Evolutionary conservation across 129 eudicot genomes (phyloP).

Genomic region (Centella asiatica): DNA sequence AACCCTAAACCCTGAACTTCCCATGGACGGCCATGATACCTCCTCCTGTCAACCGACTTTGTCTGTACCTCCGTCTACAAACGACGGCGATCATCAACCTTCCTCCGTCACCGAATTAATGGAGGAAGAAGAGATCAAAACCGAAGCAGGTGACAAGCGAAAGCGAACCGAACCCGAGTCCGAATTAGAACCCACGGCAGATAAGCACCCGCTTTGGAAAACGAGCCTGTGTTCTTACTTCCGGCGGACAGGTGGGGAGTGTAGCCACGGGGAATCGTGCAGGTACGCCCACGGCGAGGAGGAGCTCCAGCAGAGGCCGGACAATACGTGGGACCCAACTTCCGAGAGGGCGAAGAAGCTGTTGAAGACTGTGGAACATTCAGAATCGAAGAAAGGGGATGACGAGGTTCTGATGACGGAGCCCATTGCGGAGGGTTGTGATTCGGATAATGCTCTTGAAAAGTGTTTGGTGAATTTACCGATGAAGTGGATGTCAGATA

Average conservation of each 20-base stretch:
- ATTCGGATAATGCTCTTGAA: constrained; percentile 25
- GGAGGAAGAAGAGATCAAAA: not conserved
- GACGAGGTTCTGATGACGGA: constrained; percentile 47
- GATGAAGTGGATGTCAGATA: constrained; percentile 64
- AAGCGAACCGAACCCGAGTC: constrained; percentile 38
- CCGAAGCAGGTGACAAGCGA: constrained; percentile 49
- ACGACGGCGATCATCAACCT: not conserved
- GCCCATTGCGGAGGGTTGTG: constrained; percentile 26
- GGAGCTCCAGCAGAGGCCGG: constrained; percentile 74
- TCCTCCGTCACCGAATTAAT: constrained; percentile 10
- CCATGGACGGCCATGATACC: constrained; percentile 23
- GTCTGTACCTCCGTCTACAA: not conserved
- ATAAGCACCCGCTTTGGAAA: constrained; percentile 52
- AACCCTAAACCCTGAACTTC: constrained; percentile 31
- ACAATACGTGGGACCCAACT: constrained; percentile 82
- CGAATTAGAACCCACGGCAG: constrained; percentile 1
- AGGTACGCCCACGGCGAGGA: constrained; percentile 74
- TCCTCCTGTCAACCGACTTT: constrained; percentile 5
- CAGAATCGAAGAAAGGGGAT: constrained; percentile 15
- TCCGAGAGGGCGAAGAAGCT: constrained; percentile 82
- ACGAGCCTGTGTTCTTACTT: constrained; percentile 81
- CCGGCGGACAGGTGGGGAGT: constrained; percentile 49
- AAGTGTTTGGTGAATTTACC: constrained; percentile 74
- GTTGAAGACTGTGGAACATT: constrained; percentile 28
- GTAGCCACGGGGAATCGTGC: constrained; percentile 85